Conservation (phyloP, 1,284 basidiomycete species). For the Ustilago xerochloae region DNA sequence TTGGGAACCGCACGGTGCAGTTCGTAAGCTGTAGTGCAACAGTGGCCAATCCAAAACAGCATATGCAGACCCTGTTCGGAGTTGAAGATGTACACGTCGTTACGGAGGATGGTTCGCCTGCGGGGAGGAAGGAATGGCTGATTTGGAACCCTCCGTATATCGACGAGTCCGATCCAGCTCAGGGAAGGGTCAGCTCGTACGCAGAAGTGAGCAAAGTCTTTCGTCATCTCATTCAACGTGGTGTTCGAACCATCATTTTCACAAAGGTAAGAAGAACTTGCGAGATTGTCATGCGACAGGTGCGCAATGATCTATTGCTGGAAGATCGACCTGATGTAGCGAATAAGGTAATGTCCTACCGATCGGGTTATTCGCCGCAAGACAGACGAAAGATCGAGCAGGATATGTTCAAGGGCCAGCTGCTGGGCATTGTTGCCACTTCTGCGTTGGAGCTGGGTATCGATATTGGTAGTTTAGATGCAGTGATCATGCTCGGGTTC, state of each 20-base stretch:
- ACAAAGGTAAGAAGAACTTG: constrained; percentile 87
- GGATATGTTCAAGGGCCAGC: constrained; percentile 83
- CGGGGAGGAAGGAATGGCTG: constrained; percentile 76
- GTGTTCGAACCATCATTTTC: constrained; percentile 85
- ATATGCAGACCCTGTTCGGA: constrained; percentile 59
- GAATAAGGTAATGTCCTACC: constrained; percentile 82
- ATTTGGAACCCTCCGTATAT: constrained; percentile 74
- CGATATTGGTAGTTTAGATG: constrained; percentile 87
- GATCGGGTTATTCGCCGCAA: constrained; percentile 78
- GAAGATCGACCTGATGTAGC: constrained; percentile 83
- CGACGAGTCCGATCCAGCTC: constrained; percentile 74
- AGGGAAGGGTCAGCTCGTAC: constrained; percentile 76
- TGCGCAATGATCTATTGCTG: constrained; percentile 78
- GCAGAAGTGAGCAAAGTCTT: constrained; percentile 81
- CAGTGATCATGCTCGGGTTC: constrained; percentile 89
- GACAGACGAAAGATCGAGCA: constrained; percentile 85
- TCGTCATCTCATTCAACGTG: constrained; percentile 82
- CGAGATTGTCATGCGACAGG: constrained; percentile 83
- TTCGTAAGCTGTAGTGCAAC: constrained; percentile 92
- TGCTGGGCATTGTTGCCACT: constrained; percentile 87
- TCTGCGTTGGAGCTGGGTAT: constrained; percentile 91
- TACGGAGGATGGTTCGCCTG: constrained; percentile 84
- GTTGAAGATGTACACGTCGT: constrained; percentile 78
- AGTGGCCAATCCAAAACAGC: constrained; percentile 76
- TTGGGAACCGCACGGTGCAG: constrained; percentile 79